Conservation (phyloP, 805 yeast genomes). For the Tetrapisispora iriomotensis region DNA sequence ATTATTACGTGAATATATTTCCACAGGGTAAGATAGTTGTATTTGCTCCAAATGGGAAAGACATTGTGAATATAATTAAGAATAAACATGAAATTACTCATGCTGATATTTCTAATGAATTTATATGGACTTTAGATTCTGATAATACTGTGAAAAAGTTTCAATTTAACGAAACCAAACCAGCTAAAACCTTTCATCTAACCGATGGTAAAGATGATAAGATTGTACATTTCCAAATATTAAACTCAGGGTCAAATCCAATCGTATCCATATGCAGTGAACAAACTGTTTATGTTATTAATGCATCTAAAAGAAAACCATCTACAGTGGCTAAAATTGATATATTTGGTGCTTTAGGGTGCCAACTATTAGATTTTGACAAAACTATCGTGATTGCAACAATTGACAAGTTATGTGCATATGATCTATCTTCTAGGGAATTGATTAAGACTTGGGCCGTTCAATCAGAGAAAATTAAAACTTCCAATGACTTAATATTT, state of each 20-base stretch:
- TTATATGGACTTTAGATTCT: constrained; percentile 29
- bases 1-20: constrained; percentile 23
- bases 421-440: constrained; percentile 11
- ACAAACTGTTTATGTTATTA: constrained; percentile 50
- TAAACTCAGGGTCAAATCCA: constrained; percentile 13
- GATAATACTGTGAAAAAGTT: constrained; percentile 28
- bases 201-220: constrained; percentile 25
- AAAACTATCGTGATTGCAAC: constrained; percentile 18
- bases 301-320: constrained; percentile 39
- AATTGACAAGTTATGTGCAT: constrained; percentile 11
- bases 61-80: constrained; percentile 30
- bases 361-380: constrained; percentile 14
- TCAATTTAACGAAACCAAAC: constrained; percentile 24
- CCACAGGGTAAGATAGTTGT: constrained; percentile 25
- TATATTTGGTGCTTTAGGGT: constrained; percentile 11
- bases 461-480: constrained; percentile 14
- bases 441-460: constrained; percentile 16
- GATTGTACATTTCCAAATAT: constrained; percentile 23
- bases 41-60: constrained; percentile 26
- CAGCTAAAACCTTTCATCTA: constrained; percentile 29
- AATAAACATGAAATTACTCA: constrained; percentile 30
- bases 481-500: constrained; percentile 13
- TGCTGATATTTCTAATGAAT: constrained; percentile 27
- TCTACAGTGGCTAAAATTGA: constrained; percentile 17
- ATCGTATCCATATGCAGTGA: constrained; percentile 24